phyloP scores from a whole-genome alignment of 129 eudicot genomes.

The Escallonia rubra region DNA sequence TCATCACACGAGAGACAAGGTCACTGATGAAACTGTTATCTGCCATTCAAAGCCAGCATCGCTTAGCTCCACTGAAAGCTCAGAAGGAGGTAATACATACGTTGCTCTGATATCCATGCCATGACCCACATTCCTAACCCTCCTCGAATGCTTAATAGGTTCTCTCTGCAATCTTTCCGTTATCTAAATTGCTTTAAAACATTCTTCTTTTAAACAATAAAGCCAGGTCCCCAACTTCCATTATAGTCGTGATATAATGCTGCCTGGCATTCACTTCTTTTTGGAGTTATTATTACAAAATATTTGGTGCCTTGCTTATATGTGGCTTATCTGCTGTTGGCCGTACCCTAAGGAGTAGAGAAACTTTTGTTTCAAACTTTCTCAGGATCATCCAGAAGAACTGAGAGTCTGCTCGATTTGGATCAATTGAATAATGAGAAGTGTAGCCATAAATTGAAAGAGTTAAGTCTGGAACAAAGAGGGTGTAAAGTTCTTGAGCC shows the following conservation, averaged over 20 bases:
- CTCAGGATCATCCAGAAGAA: constrained; percentile 63
- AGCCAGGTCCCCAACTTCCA: too few relatives aligned
- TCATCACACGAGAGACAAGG: constrained; percentile 36
- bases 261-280: too few relatives aligned
- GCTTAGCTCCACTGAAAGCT: constrained; percentile 58
- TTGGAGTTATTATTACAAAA: background rate
- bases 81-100: constrained; percentile 47
- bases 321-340: background rate
- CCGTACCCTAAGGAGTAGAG: background rate
- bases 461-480: constrained; percentile 21
- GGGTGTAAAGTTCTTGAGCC: background rate
- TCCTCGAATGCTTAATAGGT: background rate
- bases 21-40: constrained; percentile 36
- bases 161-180: too few relatives aligned
- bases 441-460: constrained; percentile 13
- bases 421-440: constrained; percentile 39
- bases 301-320: background rate
- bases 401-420: constrained; percentile 50
- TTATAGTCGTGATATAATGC: too few relatives aligned
- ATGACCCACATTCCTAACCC: background rate
- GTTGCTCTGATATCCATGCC: background rate
- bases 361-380: constrained; percentile 1
- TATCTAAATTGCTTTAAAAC: too few relatives aligned
- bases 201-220: too few relatives aligned
- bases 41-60: constrained; percentile 54